phyloP scores from a whole-genome alignment of 164 flowering plant genomes.

The Dillenia suffruticosa region DNA sequence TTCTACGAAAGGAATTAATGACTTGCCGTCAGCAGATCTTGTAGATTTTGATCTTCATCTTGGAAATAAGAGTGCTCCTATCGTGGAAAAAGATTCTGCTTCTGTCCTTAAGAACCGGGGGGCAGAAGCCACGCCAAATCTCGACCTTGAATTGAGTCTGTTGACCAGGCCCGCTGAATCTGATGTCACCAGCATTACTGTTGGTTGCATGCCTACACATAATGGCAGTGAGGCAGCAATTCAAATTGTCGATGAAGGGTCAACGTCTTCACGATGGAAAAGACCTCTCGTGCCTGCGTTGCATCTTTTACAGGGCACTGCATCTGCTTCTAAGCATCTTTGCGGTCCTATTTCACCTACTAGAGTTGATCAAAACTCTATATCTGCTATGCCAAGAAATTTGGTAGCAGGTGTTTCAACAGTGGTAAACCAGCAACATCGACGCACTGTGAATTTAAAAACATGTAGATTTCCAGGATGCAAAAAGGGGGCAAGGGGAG shows the following conservation, averaged over 20 bases:
- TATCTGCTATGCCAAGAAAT: slow-evolving; percentile 55
- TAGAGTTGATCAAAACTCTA: slow-evolving; percentile 30
- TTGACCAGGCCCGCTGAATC: slow-evolving; percentile 74
- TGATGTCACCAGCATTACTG: slow-evolving; percentile 50
- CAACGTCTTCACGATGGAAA: slow-evolving; percentile 33
- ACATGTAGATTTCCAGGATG: slow-evolving; percentile 81
- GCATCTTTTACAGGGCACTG: slow-evolving; percentile 14
- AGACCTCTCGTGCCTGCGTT: slow-evolving; percentile 22
- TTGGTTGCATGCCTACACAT: slow-evolving; percentile 13
- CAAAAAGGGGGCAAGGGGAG: slow-evolving; percentile 94
- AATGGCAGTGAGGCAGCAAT: slow-evolving; percentile 17
- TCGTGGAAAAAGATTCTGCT: slow-evolving; percentile 27
- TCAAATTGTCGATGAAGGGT: slow-evolving; percentile 38
- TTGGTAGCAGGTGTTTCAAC: slow-evolving; percentile 77
- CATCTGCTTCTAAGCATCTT: slow-evolving; percentile 21
- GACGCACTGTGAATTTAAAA: slow-evolving; percentile 42
- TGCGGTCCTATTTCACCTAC: slow-evolving; percentile 15
- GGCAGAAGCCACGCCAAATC: slow-evolving; percentile 29
- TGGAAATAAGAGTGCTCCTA: slow-evolving; percentile 46
- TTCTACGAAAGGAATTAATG: slow-evolving; percentile 81
- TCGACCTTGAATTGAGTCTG: slow-evolving; percentile 73
- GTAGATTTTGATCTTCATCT: slow-evolving; percentile 76
- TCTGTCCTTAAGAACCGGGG: slow-evolving; percentile 19
- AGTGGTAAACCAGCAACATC: slow-evolving; percentile 44
- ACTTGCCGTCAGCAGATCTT: slow-evolving; percentile 79